A percentile compares a stretch with the other conserved stretches of the same genome.
phyloP scores from a whole-genome alignment of 2,329 filamentous ascomycete species.

The Cadophora sp. region DNA sequence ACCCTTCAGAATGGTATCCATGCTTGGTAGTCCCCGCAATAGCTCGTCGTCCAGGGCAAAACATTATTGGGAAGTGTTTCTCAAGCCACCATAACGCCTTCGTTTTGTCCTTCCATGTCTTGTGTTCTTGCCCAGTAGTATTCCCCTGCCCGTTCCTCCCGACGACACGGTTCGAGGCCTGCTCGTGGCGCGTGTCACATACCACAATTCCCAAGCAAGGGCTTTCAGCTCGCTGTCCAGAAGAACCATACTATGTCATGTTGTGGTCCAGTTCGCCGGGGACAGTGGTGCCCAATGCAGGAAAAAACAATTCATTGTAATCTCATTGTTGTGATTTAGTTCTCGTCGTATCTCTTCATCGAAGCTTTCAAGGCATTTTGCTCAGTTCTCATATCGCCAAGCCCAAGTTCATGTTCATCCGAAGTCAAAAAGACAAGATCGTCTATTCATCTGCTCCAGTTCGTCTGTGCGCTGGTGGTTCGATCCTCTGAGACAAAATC shows the following conservation, averaged over 20 bases:
- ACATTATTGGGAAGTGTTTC: background rate
- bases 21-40: constrained; percentile 9
- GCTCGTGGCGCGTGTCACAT: constrained; percentile 17
- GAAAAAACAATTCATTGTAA: constrained; percentile 16
- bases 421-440: background rate
- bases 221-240: constrained; percentile 2
- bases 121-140: background rate
- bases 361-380: background rate
- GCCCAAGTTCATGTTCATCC: background rate
- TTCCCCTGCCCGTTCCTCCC: constrained; percentile 9
- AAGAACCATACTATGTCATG: background rate
- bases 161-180: background rate
- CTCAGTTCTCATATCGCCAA: constrained; percentile 15
- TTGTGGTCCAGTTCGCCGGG: background rate
- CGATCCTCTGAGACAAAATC: constrained; percentile 25
- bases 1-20: constrained; percentile 8
- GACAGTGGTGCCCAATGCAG: background rate
- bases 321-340: background rate
- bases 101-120: background rate
- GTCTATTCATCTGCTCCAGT: background rate
- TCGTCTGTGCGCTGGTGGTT: constrained; percentile 18
- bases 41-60: constrained; percentile 1
- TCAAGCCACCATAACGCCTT: constrained; percentile 17
- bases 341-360: background rate
- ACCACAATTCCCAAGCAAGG: constrained; percentile 1